A percentile compares a stretch with the other conserved stretches of the same genome.
Conservation (phyloP, 2,329 filamentous ascomycete genomes). For the Bisporella sp. region DNA sequence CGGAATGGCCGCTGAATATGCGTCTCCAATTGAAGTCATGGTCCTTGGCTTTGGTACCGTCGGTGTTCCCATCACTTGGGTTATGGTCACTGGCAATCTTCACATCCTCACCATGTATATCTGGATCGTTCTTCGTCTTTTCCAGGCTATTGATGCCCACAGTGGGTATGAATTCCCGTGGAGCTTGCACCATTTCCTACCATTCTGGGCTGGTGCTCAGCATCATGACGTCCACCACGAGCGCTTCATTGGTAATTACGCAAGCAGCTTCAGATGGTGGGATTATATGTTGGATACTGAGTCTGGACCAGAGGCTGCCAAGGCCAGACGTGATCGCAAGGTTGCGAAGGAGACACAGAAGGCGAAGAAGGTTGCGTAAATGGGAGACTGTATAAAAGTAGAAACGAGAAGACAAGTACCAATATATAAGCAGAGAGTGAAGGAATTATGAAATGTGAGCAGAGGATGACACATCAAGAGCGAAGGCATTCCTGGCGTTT, state of each 20-base stretch:
- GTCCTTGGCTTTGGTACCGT: constrained; percentile 84
- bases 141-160: constrained; percentile 97
- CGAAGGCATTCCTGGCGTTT: too few relatives aligned
- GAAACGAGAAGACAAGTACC: background rate
- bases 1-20: constrained; percentile 93
- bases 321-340: constrained; percentile 76
- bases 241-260: constrained; percentile 97
- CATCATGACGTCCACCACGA: constrained; percentile 98
- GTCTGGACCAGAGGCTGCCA: constrained; percentile 78
- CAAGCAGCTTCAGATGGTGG: constrained; percentile 99
- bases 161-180: constrained; percentile 98
- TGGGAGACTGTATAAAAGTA: background rate
- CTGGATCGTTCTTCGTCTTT: constrained; percentile 88
- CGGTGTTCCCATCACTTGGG: constrained; percentile 75
- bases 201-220: constrained; percentile 95
- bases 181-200: constrained; percentile 90
- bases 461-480: too few relatives aligned
- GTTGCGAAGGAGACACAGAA: constrained; percentile 59
- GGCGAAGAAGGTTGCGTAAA: constrained; percentile 48
- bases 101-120: constrained; percentile 97
- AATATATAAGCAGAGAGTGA: too few relatives aligned
- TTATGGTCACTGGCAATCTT: constrained; percentile 73
- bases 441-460: too few relatives aligned
- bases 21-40: constrained; percentile 95
- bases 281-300: constrained; percentile 92